phyloP scores from a whole-genome alignment of 2,329 filamentous ascomycete genomes.

The Pestalotiopsis sp. region DNA sequence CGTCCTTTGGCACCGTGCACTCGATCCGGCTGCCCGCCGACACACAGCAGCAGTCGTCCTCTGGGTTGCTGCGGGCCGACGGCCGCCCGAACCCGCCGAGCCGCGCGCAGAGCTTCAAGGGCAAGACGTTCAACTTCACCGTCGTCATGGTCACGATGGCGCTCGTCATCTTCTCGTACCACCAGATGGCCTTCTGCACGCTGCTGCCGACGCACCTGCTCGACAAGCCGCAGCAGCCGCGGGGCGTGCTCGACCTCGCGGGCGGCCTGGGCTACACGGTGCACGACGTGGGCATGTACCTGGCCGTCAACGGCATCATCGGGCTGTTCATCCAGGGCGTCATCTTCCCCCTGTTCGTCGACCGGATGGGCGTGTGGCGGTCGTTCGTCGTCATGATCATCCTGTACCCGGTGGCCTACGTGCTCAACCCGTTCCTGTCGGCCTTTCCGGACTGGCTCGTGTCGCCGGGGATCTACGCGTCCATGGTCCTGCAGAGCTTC shows the following conservation, averaged over 20 bases:
- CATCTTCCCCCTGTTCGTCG: constrained; percentile 66
- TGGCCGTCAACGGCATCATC: constrained; percentile 69
- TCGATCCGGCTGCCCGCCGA: constrained; percentile 33
- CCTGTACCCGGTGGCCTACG: constrained; percentile 66
- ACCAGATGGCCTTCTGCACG: constrained; percentile 45
- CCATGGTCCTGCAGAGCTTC: constrained; percentile 64
- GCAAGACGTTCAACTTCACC: constrained; percentile 37
- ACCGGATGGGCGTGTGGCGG: constrained; percentile 65
- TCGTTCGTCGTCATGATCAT: constrained; percentile 65
- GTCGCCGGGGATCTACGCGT: constrained; percentile 65
- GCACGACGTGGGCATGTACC: constrained; percentile 66
- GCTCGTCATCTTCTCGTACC: constrained; percentile 42
- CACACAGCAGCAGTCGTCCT: neutral
- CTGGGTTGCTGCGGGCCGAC: neutral
- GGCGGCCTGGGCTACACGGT: constrained; percentile 68
- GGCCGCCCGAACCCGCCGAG: neutral
- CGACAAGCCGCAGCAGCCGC: constrained; percentile 31
- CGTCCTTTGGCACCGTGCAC: constrained; percentile 43
- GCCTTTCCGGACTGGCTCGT: constrained; percentile 54
- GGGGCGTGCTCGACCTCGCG: constrained; percentile 39
- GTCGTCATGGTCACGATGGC: constrained; percentile 42
- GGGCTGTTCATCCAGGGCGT: constrained; percentile 73
- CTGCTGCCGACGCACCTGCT: constrained; percentile 44
- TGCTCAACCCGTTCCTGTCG: constrained; percentile 68
- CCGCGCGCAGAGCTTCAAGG: constrained; percentile 19